phyloP scores from a whole-genome alignment of 345 rosid species.

The Diplotaxis tenuifolia region DNA sequence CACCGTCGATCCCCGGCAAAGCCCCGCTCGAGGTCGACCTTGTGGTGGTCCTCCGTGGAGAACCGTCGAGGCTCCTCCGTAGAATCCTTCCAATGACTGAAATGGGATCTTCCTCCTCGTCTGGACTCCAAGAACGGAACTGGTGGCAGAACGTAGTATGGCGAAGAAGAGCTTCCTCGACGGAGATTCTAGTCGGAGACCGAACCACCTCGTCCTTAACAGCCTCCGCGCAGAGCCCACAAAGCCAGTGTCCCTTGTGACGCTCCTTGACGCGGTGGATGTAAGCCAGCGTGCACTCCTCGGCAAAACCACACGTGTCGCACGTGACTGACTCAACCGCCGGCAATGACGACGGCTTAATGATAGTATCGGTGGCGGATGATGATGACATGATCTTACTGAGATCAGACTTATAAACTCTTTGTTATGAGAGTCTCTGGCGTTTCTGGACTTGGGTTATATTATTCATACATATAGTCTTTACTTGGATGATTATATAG shows the following conservation, averaged over 20 bases:
- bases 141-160: background rate
- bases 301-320: background rate
- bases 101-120: background rate
- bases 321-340: background rate
- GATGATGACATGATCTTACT: background rate
- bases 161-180: background rate
- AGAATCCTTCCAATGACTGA: background rate
- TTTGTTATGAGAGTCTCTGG: background rate
- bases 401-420: background rate
- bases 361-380: background rate
- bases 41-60: background rate
- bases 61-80: background rate
- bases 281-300: background rate
- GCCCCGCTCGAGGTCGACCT: background rate
- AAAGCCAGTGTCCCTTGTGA: background rate
- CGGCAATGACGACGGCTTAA: background rate
- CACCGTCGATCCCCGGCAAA: background rate
- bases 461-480: background rate
- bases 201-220: background rate
- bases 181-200: background rate
- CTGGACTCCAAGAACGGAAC: background rate
- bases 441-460: background rate
- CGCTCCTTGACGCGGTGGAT: background rate
- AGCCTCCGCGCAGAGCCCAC: background rate
- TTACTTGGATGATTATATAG: slow-evolving; percentile 17